A percentile compares a stretch with the other conserved stretches of the same genome.
phyloP scores from a whole-genome alignment of 2,329 filamentous ascomycete genomes.

The Talaromyces sp. region DNA sequence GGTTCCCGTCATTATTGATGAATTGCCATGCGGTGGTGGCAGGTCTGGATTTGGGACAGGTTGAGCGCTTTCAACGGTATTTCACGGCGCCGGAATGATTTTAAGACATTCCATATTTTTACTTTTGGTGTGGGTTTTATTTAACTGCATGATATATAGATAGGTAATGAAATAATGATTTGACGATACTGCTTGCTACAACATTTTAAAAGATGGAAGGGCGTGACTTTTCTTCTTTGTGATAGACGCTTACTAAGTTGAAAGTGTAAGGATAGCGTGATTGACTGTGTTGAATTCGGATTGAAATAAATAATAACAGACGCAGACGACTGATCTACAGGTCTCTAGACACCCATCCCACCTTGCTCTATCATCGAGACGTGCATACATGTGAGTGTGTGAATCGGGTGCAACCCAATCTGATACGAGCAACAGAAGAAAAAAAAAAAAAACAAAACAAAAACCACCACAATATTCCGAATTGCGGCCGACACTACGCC shows the following conservation, averaged over 20 bases:
- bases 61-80: constrained; percentile 38
- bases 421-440: neutral
- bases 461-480: neutral
- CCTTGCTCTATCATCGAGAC: neutral
- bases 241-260: neutral
- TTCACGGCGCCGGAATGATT: constrained; percentile 30
- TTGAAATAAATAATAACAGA: neutral
- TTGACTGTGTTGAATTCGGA: neutral
- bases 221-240: neutral
- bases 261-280: neutral
- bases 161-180: neutral
- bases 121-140: neutral
- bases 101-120: neutral
- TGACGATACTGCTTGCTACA: neutral
- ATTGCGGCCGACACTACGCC: neutral
- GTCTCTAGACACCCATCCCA: neutral
- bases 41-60: constrained; percentile 51
- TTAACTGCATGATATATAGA: neutral
- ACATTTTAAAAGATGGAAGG: too few relatives aligned
- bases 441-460: neutral
- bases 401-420: neutral
- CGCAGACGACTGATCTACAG: neutral
- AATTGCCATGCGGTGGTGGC: constrained; percentile 70
- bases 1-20: constrained; percentile 73
- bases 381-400: neutral